phyloP scores from a whole-genome alignment of 306 rosid genomes.

The Argentina anserina region DNA sequence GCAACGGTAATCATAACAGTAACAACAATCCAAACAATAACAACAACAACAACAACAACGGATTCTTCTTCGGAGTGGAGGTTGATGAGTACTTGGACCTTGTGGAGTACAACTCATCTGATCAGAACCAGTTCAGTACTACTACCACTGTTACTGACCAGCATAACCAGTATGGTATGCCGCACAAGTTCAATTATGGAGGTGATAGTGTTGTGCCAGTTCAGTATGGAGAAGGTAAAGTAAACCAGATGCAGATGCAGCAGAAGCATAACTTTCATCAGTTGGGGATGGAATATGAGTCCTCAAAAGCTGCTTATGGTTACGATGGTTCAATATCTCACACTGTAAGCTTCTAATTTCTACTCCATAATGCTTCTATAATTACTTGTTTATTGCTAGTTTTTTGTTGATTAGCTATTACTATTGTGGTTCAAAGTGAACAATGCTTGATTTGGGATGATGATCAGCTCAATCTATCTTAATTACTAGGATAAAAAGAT shows the following conservation, averaged over 20 bases:
- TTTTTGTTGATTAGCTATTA: neutral
- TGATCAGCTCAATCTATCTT: too few relatives aligned
- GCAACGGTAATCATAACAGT: neutral
- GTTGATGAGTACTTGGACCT: conserved; percentile 85
- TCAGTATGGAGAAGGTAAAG: conserved; percentile 33
- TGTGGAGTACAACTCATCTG: conserved; percentile 58
- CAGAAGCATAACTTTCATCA: conserved; percentile 51
- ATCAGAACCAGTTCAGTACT: conserved; percentile 29
- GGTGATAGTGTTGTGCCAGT: conserved; percentile 86
- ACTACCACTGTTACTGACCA: conserved; percentile 21
- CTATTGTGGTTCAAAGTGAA: neutral
- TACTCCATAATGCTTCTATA: neutral
- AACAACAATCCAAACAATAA: conserved; percentile 27
- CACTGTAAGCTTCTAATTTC: conserved; percentile 38
- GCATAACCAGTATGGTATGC: conserved; percentile 27
- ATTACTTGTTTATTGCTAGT: neutral
- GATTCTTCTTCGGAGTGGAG: conserved; percentile 60
- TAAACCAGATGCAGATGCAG: conserved; percentile 23
- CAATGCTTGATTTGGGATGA: neutral
- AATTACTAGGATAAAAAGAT: neutral
- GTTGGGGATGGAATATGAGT: conserved; percentile 55
- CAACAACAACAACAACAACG: conserved; percentile 29
- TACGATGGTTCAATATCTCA: conserved; percentile 59
- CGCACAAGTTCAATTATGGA: conserved; percentile 39
- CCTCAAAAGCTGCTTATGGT: conserved; percentile 51